A percentile compares a stretch with the other conserved stretches of the same genome.
These are phyloP conservation scores for Gaeumannomyces sp. DNA, from an alignment of 2,329 filamentous ascomycete species.

Conservation along the genomic window DNA sequence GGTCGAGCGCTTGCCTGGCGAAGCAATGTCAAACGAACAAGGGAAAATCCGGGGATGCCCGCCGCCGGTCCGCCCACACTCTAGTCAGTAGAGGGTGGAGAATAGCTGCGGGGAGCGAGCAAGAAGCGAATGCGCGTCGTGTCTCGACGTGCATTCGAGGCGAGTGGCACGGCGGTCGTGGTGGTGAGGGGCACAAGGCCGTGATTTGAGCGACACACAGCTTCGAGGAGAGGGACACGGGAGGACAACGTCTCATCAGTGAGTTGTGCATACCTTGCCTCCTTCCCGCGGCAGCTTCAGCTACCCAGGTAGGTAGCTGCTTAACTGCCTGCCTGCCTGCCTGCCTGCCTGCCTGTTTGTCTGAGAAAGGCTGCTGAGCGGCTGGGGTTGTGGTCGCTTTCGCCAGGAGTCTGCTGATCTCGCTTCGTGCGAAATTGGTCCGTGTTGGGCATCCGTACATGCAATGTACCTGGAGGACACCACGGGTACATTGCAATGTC, in stretches of 20 bases:
- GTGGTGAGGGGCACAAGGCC: not conserved
- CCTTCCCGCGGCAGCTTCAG: not conserved
- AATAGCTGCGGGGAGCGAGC: not conserved
- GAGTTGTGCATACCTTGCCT: not conserved
- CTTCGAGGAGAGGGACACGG: no score
- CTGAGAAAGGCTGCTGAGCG: no score
- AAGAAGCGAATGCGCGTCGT: not conserved
- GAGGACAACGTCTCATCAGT: not conserved
- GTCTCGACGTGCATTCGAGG: not conserved
- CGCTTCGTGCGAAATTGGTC: not conserved
- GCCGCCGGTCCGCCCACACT: not conserved
- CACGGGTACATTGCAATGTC: not conserved
- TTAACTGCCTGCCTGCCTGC: no score
- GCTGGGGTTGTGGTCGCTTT: not conserved
- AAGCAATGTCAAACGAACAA: no score
- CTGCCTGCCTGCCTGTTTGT: not conserved
- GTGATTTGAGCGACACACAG: not conserved
- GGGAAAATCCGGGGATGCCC: not conserved
- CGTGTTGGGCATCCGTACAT: not conserved
- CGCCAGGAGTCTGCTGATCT: not conserved
- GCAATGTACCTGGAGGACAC: not conserved
- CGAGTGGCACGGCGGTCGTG: not conserved
- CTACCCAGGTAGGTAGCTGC: no score
- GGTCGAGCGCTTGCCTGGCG: not conserved
- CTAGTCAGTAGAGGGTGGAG: not conserved